Conservation (phyloP, 169 alveolate genomes). For the Cryptosporidium tyzzeri region DNA sequence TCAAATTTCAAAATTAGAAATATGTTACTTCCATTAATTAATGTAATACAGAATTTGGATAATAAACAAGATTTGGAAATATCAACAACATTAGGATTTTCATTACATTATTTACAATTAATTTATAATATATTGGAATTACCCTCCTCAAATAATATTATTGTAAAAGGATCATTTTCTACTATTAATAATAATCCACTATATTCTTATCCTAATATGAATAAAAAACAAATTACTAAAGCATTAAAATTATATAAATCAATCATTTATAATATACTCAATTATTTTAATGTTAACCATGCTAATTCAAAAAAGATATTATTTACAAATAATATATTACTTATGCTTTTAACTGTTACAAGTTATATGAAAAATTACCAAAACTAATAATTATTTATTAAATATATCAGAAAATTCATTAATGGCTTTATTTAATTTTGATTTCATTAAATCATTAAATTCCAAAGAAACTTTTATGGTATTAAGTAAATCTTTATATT, state of each 20-base stretch:
- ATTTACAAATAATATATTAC: conserved; percentile 18
- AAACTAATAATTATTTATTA: background rate
- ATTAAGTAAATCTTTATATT: conserved; percentile 14
- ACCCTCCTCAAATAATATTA: background rate
- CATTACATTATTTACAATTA: conserved; percentile 14
- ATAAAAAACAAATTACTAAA: background rate
- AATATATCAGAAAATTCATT: background rate
- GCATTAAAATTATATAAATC: conserved; percentile 34
- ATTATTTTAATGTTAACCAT: conserved; percentile 32
- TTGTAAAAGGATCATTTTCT: conserved; percentile 21
- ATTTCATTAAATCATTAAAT: conserved; percentile 5
- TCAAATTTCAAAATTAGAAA: background rate
- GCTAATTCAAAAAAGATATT: background rate
- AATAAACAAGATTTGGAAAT: conserved; percentile 9
- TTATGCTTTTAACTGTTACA: background rate
- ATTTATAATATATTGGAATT: conserved; percentile 11
- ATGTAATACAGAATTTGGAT: conserved; percentile 11
- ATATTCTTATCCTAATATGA: conserved; percentile 21
- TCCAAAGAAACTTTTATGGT: background rate
- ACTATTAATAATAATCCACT: conserved; percentile 4
- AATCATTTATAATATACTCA: conserved; percentile 15
- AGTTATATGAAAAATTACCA: background rate
- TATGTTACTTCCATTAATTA: conserved; percentile 9
- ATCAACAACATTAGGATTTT: conserved; percentile 20
- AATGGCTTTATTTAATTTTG: conserved; percentile 6